phyloP scores from a whole-genome alignment of 1,284 basidiomycete species.

The Pyrrhoderma noxium region DNA sequence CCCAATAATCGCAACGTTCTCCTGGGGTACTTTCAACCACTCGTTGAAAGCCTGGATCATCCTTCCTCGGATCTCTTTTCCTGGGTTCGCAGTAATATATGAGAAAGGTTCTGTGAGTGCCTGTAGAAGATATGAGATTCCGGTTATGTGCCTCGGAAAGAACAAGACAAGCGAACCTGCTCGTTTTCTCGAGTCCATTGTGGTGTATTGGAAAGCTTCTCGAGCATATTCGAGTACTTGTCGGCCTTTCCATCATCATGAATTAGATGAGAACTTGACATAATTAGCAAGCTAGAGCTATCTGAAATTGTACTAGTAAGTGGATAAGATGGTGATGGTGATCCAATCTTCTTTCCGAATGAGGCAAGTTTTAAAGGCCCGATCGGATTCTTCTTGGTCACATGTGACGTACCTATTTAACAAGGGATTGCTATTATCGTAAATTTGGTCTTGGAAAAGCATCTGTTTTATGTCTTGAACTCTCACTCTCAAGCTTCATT shows the following conservation, averaged over 20 bases:
- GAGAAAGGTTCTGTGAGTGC: slow-evolving; percentile 86
- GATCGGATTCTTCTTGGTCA: too few relatives aligned
- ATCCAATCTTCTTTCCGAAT: too few relatives aligned
- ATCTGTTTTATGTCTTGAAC: too few relatives aligned
- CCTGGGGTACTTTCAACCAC: slow-evolving; percentile 81
- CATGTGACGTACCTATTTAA: too few relatives aligned
- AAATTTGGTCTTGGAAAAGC: too few relatives aligned
- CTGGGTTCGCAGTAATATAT: slow-evolving; percentile 81
- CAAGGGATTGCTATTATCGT: too few relatives aligned
- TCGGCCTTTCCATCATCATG: not conserved
- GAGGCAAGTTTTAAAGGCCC: too few relatives aligned
- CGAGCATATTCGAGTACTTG: slow-evolving; percentile 9
- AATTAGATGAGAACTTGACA: not conserved
- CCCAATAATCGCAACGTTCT: slow-evolving; percentile 68
- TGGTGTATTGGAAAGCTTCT: slow-evolving; percentile 1
- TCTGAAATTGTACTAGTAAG: not conserved
- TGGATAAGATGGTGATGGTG: not conserved
- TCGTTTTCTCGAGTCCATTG: slow-evolving; percentile 14
- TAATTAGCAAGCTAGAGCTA: not conserved
- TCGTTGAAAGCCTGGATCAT: slow-evolving; percentile 92
- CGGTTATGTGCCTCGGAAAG: not conserved
- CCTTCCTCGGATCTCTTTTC: slow-evolving; percentile 87
- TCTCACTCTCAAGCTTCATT: too few relatives aligned
- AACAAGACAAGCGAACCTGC: slow-evolving; percentile 1
- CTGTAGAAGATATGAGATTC: slow-evolving; percentile 25